Evolutionary conservation across 164 flowering plant genomes (phyloP).

Genomic region (Umbellularia californica): DNA sequence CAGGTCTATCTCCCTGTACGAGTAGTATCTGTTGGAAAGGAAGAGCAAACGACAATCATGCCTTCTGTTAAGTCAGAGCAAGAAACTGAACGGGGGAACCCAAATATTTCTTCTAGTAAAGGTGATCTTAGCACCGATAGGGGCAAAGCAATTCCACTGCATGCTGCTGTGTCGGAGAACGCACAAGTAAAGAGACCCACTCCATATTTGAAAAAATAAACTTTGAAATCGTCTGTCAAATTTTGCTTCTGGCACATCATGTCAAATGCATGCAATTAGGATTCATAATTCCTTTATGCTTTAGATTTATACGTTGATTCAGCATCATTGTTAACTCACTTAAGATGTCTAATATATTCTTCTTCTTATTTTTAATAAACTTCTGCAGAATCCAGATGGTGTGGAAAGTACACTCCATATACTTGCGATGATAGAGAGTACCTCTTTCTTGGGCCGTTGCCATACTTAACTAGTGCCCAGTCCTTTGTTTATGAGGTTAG

Average conservation of each 20-base stretch:
- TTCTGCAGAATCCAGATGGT: slow-evolving; percentile 85
- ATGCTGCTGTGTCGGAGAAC: slow-evolving; percentile 40
- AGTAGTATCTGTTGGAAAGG: slow-evolving; percentile 44
- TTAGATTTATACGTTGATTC: background rate
- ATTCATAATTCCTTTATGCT: background rate
- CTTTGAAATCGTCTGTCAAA: background rate
- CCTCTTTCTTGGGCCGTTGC: slow-evolving; percentile 82
- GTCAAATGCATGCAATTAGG: background rate
- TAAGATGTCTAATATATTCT: slow-evolving; percentile 1
- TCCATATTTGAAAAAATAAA: slow-evolving; percentile 17
- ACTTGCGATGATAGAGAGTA: slow-evolving; percentile 70
- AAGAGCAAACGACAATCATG: slow-evolving; percentile 35
- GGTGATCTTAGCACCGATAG: slow-evolving; percentile 52
- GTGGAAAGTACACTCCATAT: slow-evolving; percentile 28
- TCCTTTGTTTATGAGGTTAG: slow-evolving; percentile 76
- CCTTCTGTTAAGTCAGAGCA: slow-evolving; percentile 55
- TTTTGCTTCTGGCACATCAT: background rate
- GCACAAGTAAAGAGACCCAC: slow-evolving; percentile 54
- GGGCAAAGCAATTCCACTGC: slow-evolving; percentile 59
- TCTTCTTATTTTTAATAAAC: slow-evolving; percentile 1
- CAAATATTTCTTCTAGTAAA: slow-evolving; percentile 33
- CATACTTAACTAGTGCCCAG: slow-evolving; percentile 58
- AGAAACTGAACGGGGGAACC: slow-evolving; percentile 49
- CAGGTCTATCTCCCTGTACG: slow-evolving; percentile 33
- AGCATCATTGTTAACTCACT: background rate